Conservation (phyloP, 1,284 basidiomycete species). For the Bondarzewia mesenterica region DNA sequence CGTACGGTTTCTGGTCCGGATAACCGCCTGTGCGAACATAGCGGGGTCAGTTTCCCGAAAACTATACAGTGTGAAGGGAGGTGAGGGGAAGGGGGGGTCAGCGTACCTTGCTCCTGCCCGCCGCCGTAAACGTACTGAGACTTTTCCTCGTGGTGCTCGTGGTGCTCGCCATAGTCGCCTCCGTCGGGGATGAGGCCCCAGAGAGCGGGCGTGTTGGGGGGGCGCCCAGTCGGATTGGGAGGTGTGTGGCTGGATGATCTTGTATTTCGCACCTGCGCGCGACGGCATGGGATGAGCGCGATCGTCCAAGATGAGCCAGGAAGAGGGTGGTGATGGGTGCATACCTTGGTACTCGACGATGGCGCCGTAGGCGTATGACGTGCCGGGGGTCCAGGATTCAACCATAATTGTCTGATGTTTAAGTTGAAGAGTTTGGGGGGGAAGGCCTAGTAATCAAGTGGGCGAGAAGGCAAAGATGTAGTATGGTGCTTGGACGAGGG, state of each 20-base stretch:
- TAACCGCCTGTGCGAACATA: conserved; percentile 5
- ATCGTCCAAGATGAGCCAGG: not conserved
- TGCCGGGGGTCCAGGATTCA: conserved; percentile 54
- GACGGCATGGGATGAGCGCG: not conserved
- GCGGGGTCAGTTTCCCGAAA: not conserved
- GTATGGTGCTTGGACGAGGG: too few relatives aligned
- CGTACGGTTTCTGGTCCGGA: conserved; percentile 1
- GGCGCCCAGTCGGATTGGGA: conserved; percentile 67
- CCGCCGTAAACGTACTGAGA: not conserved
- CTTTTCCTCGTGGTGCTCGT: conserved; percentile 18
- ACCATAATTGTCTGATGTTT: conserved; percentile 24
- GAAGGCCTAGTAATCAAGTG: not conserved
- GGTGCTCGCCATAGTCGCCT: conserved; percentile 20
- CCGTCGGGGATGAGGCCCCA: conserved; percentile 47
- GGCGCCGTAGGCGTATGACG: conserved; percentile 45
- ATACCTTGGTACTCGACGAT: conserved; percentile 53
- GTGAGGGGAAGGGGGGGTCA: not conserved
- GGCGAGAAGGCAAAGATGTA: too few relatives aligned
- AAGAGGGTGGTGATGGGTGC: not conserved
- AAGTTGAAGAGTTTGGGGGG: not conserved
- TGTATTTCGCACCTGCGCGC: conserved; percentile 46
- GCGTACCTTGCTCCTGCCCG: conserved; percentile 7
- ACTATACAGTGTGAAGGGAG: not conserved
- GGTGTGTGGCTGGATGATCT: conserved; percentile 61
- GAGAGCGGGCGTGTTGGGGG: conserved; percentile 47